Conservation (phyloP, 768 basidiomycete species). For the Boletus huronensis region DNA sequence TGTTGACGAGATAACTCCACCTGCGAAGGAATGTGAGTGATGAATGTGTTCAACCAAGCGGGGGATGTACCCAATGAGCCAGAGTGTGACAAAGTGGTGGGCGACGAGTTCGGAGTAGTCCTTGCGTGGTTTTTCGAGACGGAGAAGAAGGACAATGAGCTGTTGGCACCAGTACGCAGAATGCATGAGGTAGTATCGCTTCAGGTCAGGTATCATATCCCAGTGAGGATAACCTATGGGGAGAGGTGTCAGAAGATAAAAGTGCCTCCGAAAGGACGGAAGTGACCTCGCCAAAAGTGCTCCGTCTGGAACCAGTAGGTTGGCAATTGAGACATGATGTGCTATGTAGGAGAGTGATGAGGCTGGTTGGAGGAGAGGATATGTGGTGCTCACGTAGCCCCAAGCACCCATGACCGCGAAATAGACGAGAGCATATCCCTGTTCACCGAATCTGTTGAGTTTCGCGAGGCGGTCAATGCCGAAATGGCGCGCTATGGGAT, state of each 20-base stretch:
- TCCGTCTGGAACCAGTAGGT: constrained; percentile 85
- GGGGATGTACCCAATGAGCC: constrained; percentile 76
- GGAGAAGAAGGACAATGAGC: constrained; percentile 75
- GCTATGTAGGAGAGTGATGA: constrained; percentile 38
- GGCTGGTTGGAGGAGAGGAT: background rate
- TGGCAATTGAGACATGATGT: constrained; percentile 77
- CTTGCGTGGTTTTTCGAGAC: constrained; percentile 92
- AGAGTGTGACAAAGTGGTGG: constrained; percentile 92
- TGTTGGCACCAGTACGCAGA: constrained; percentile 94
- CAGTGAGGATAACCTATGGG: constrained; percentile 79
- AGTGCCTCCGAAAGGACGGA: background rate
- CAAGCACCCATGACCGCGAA: constrained; percentile 65
- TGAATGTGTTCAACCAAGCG: background rate
- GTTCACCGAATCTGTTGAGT: constrained; percentile 85
- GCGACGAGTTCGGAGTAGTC: constrained; percentile 84
- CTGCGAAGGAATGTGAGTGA: constrained; percentile 35
- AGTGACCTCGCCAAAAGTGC: constrained; percentile 78
- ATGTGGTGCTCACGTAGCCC: constrained; percentile 62
- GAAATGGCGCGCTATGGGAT: constrained; percentile 64
- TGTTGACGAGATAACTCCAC: constrained; percentile 79
- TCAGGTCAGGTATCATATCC: constrained; percentile 81
- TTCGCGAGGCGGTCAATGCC: constrained; percentile 68
- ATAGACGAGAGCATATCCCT: constrained; percentile 84
- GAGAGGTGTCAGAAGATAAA: background rate
- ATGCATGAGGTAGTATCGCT: constrained; percentile 93